A percentile compares a stretch with the other conserved stretches of the same genome.
These are phyloP conservation scores for Umbelopsis isabellina DNA, from an alignment of 192 early-diverging fungal genomes.

Conservation along the genomic window DNA sequence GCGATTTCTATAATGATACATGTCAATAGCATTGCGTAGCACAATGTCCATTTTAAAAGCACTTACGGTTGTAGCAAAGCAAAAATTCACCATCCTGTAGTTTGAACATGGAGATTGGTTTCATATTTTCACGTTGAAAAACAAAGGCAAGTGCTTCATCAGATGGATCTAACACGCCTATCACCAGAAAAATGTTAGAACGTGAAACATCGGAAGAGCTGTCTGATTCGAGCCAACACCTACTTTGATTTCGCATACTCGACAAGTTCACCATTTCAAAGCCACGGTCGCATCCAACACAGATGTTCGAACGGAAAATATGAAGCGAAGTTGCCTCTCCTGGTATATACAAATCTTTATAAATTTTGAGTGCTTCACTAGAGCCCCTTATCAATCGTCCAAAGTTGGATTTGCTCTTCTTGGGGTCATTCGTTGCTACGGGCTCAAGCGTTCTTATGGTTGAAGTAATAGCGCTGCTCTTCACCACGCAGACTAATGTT, in stretches of 20 bases:
- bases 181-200: neutral
- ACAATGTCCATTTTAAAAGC: no score
- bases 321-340: conserved; percentile 88
- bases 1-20: conserved; percentile 70
- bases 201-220: neutral
- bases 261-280: conserved; percentile 93
- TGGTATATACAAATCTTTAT: conserved; percentile 93
- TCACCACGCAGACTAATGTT: conserved; percentile 66
- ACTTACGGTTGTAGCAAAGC: conserved; percentile 88
- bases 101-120: conserved; percentile 85
- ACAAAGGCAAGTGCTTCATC: conserved; percentile 83
- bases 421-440: conserved; percentile 48
- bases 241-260: conserved; percentile 75
- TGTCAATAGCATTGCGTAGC: neutral
- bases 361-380: conserved; percentile 51
- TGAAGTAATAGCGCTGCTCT: conserved; percentile 74
- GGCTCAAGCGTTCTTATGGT: conserved; percentile 82
- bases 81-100: conserved; percentile 79
- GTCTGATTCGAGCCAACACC: conserved; percentile 11
- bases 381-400: conserved; percentile 50
- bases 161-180: conserved; percentile 79
- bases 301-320: conserved; percentile 82
- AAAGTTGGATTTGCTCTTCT: conserved; percentile 46
- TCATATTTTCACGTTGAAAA: conserved; percentile 72
- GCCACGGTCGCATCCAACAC: conserved; percentile 91